Evolutionary conservation across 1,284 basidiomycete genomes (phyloP).

Genomic region (Peniophora sp.): DNA sequence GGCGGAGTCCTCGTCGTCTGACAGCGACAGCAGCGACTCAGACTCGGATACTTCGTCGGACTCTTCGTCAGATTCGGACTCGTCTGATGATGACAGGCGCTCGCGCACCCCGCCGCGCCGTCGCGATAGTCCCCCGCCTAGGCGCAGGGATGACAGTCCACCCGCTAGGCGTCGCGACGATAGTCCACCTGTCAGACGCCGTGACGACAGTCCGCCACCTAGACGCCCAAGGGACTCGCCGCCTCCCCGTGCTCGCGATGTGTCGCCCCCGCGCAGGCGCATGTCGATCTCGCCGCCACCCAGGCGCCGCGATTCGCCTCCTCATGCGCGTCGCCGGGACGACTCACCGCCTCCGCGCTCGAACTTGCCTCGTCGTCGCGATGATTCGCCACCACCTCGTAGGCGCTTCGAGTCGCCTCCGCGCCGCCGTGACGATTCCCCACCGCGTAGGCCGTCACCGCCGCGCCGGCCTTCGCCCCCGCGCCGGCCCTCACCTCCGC

Average conservation of each 20-base stretch:
- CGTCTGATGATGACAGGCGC: slow-evolving; percentile 25
- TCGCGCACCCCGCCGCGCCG: slow-evolving; percentile 7
- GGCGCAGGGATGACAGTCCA: not conserved
- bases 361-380: not conserved
- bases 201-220: not conserved
- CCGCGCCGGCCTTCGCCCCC: slow-evolving; percentile 6
- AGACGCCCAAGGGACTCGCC: not conserved
- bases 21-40: slow-evolving; percentile 31
- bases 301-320: not conserved
- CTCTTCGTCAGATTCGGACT: slow-evolving; percentile 28
- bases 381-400: slow-evolving; percentile 8
- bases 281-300: not conserved
- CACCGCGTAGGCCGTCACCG: slow-evolving; percentile 2
- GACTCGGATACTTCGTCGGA: slow-evolving; percentile 28
- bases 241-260: not conserved
- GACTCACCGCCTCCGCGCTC: not conserved
- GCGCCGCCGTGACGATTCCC: slow-evolving; percentile 3
- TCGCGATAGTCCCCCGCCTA: not conserved
- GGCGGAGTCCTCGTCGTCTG: slow-evolving; percentile 61
- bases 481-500: slow-evolving; percentile 5
- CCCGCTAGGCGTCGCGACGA: not conserved
- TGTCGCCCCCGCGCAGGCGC: not conserved
- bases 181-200: not conserved
- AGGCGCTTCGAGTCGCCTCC: slow-evolving; percentile 8
- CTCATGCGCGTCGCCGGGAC: not conserved